These are phyloP conservation scores for Pyricularia grisea DNA, from an alignment of 2,329 filamentous ascomycete species.

Conservation along the genomic window DNA sequence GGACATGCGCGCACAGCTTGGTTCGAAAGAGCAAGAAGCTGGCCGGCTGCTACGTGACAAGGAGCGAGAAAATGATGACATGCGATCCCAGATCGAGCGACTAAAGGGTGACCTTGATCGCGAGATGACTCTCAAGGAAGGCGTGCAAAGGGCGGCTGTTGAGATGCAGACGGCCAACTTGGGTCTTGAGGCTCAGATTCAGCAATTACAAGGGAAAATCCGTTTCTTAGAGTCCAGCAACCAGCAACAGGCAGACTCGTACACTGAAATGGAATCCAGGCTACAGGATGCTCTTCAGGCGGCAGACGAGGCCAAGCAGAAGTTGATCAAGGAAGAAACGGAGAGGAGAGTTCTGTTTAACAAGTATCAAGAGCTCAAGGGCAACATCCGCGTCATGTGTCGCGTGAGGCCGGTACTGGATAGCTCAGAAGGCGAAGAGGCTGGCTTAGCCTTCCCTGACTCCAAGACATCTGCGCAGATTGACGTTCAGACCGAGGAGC, in stretches of 20 bases:
- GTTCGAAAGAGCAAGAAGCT: conserved; percentile 42
- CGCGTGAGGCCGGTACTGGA: conserved; percentile 71
- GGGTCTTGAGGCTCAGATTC: conserved; percentile 64
- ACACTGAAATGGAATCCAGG: conserved; percentile 69
- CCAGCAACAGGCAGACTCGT: conserved; percentile 80
- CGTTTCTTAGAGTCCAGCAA: conserved; percentile 85
- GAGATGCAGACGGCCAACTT: conserved; percentile 52
- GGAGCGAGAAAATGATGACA: conserved; percentile 43
- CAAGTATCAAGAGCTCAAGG: conserved; percentile 94
- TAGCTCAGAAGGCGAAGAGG: conserved; percentile 50
- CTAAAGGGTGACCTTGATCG: conserved; percentile 44
- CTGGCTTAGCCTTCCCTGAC: conserved; percentile 71
- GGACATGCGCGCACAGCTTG: conserved; percentile 47
- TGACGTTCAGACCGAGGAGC: conserved; percentile 74
- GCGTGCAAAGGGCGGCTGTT: conserved; percentile 40
- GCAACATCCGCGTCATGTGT: conserved; percentile 97
- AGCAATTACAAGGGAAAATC: conserved; percentile 70
- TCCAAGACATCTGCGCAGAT: conserved; percentile 83
- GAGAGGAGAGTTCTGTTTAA: conserved; percentile 89
- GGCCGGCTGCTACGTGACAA: conserved; percentile 37
- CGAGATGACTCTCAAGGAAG: conserved; percentile 54
- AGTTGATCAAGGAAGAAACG: conserved; percentile 84
- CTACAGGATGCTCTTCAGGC: conserved; percentile 67
- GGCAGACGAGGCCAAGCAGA: conserved; percentile 65
- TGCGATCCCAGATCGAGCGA: conserved; percentile 34